These are phyloP conservation scores for Solanum piurae DNA, from an alignment of 257 asterid species.

Conservation along the genomic window DNA sequence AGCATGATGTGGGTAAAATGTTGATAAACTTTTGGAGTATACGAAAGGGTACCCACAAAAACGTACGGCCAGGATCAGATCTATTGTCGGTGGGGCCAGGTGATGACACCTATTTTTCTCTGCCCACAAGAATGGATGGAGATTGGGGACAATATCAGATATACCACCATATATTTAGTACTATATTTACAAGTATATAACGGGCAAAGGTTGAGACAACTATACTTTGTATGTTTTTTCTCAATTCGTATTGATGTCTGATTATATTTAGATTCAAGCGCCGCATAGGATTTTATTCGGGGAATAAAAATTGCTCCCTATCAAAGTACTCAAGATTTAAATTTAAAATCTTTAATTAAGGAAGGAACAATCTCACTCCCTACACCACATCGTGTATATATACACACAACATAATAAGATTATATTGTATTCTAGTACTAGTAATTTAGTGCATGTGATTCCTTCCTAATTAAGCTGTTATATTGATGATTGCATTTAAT, in stretches of 20 bases:
- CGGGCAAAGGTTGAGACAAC: slow-evolving; percentile 1
- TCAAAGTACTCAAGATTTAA: too few species aligned
- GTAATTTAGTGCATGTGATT: slow-evolving; percentile 40
- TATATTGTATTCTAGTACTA: background rate
- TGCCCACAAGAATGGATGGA: background rate
- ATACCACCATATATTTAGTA: background rate
- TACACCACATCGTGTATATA: too few species aligned
- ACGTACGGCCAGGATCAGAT: slow-evolving; percentile 43
- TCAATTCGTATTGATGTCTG: too few species aligned
- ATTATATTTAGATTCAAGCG: too few species aligned
- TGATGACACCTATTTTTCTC: slow-evolving; percentile 1
- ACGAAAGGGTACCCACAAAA: slow-evolving; percentile 32
- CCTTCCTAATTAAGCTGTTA: slow-evolving; percentile 38
- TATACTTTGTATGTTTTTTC: background rate
- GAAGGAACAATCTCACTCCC: rapidly evolving
- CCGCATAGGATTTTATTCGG: rapidly evolving
- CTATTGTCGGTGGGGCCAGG: slow-evolving; percentile 34
- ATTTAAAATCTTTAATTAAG: too few species aligned
- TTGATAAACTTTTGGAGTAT: slow-evolving; percentile 13
- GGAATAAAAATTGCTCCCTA: too few species aligned
- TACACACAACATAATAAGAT: background rate
- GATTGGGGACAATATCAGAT: background rate
- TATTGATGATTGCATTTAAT: slow-evolving; percentile 25
- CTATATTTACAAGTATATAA: background rate
- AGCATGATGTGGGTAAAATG: background rate